These are phyloP conservation scores for Astrothelium macrocarpum DNA, from an alignment of 495 filamentous ascomycete species.

Conservation along the genomic window DNA sequence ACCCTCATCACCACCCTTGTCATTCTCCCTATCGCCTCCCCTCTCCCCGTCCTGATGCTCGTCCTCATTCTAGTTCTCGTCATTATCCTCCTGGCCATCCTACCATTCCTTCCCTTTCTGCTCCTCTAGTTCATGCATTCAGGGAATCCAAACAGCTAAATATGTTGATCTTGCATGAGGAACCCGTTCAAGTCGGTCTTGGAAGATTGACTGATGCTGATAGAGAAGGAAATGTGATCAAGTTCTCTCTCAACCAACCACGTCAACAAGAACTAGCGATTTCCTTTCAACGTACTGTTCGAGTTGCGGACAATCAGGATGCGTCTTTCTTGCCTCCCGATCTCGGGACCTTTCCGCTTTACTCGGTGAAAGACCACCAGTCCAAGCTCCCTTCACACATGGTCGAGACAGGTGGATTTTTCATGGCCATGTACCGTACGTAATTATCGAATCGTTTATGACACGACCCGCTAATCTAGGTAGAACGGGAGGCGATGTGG, in stretches of 20 bases:
- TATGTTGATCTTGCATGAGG: background rate
- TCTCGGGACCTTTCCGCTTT: conserved; percentile 37
- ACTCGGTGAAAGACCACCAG: conserved; percentile 27
- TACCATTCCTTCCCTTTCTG: too few relatives aligned
- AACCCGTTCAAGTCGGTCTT: background rate
- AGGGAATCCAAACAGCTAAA: background rate
- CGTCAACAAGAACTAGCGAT: background rate
- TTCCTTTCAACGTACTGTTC: conserved; percentile 35
- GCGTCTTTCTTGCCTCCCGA: conserved; percentile 31
- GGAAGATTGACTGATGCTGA: background rate
- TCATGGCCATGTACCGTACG: conserved; percentile 36
- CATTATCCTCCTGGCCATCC: too few relatives aligned
- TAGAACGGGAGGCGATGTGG: conserved; percentile 40
- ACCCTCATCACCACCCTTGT: too few relatives aligned
- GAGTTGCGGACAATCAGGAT: conserved; percentile 35
- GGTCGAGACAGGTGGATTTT: conserved; percentile 35
- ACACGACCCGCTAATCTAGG: background rate
- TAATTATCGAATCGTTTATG: background rate
- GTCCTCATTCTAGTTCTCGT: too few relatives aligned
- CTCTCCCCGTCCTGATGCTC: too few relatives aligned
- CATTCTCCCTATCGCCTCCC: too few relatives aligned
- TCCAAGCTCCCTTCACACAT: conserved; percentile 28
- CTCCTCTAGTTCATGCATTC: too few relatives aligned
- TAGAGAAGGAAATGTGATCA: background rate
- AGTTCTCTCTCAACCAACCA: background rate